These are phyloP conservation scores for Plantago coronopus DNA, from an alignment of 305 asterid genomes.

Conservation along the genomic window DNA sequence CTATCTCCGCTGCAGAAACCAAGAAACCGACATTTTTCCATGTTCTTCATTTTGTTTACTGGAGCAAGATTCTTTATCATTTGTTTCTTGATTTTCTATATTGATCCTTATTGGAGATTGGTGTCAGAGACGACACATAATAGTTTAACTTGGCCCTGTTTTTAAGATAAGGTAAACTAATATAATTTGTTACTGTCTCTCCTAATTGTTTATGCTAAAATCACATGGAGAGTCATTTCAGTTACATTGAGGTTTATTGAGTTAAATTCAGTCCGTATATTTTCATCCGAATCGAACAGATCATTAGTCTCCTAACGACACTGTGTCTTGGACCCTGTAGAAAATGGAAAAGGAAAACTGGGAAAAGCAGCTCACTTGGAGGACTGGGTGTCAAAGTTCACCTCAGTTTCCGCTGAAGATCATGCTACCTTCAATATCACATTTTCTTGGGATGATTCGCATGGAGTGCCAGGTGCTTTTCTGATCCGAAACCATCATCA, in stretches of 20 bases:
- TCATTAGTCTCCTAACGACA: background rate
- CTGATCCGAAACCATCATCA: constrained; percentile 65
- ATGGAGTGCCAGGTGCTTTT: constrained; percentile 78
- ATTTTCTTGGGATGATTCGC: constrained; percentile 61
- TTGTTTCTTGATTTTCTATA: background rate
- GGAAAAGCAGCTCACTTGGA: constrained; percentile 57
- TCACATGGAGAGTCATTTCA: background rate
- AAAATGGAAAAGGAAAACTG: constrained; percentile 45
- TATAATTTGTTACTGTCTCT: constrained; percentile 3
- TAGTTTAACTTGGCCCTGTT: constrained; percentile 6
- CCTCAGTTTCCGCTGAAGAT: constrained; percentile 49
- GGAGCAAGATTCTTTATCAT: background rate
- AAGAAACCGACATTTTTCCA: background rate
- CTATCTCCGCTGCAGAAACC: too few relatives aligned
- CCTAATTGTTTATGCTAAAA: background rate
- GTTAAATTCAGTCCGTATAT: too few relatives aligned
- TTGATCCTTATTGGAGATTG: background rate
- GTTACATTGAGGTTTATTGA: too few relatives aligned
- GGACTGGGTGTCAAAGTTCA: constrained; percentile 49
- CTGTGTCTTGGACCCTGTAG: constrained; percentile 25
- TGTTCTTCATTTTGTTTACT: constrained; percentile 1
- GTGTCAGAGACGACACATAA: background rate
- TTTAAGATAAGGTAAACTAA: background rate
- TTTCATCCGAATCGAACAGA: too few relatives aligned
- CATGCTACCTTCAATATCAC: constrained; percentile 38